Percentiles rank a stretch among this genome's conserved stretches.
These are phyloP conservation scores for Perkinsus olseni DNA, from an alignment of 169 alveolate species.

Conservation along the genomic window DNA sequence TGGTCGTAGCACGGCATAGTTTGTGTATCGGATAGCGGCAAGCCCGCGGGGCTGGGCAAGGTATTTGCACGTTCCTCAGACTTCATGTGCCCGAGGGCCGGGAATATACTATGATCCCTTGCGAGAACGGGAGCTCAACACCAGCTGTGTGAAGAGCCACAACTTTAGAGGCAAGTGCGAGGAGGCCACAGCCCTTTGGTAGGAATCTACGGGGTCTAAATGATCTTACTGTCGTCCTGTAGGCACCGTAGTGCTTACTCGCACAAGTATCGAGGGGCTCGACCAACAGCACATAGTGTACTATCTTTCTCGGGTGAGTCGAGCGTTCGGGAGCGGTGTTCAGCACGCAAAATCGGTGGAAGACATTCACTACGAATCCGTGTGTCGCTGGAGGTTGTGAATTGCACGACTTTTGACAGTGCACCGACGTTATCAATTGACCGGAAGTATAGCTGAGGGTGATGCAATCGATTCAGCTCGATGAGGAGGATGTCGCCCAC, in stretches of 20 bases:
- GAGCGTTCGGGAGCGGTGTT: no score
- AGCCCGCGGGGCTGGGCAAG: no score
- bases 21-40: no score
- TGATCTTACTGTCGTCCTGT: background rate
- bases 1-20: no score
- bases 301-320: background rate
- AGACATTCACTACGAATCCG: no score
- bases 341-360: no score
- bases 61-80: background rate
- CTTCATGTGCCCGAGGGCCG: background rate
- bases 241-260: background rate
- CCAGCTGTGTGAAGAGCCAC: background rate
- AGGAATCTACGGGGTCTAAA: background rate
- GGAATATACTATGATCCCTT: background rate
- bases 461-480: no score
- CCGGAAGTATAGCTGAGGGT: no score
- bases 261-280: background rate
- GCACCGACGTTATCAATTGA: no score
- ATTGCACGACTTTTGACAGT: no score
- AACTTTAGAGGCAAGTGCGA: background rate
- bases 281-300: background rate
- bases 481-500: no score
- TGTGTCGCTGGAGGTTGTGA: no score
- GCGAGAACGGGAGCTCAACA: background rate
- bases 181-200: background rate